These are phyloP conservation scores for Phallus indusiatus DNA, from an alignment of 768 basidiomycete species.

Conservation along the genomic window DNA sequence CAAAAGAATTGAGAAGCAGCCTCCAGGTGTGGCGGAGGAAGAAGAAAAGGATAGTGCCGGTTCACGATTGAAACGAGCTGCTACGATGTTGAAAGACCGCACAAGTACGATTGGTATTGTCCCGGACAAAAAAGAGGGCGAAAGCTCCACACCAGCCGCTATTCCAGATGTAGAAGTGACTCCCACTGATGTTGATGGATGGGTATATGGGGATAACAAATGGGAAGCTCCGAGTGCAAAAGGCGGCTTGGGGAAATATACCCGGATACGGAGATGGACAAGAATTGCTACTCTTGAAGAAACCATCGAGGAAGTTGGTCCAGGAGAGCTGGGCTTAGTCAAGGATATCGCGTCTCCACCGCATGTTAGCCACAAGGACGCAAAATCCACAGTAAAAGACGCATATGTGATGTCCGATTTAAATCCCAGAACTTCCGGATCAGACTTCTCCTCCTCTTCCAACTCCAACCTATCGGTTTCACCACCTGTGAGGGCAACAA, in stretches of 20 bases:
- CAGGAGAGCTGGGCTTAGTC: conserved; percentile 1
- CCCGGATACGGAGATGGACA: conserved; percentile 78
- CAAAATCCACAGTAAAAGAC: background rate
- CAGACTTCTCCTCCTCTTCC: background rate
- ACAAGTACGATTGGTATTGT: conserved; percentile 19
- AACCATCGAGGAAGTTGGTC: conserved; percentile 38
- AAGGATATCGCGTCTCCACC: background rate
- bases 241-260: conserved; percentile 89
- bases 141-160: background rate
- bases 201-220: conserved; percentile 93
- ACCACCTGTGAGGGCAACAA: background rate
- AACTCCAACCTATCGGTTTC: background rate
- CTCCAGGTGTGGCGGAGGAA: conserved; percentile 45
- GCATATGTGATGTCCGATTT: background rate
- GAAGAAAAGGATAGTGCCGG: conserved; percentile 20
- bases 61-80: conserved; percentile 44
- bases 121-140: conserved; percentile 16
- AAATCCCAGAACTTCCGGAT: background rate
- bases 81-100: conserved; percentile 35
- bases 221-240: conserved; percentile 74
- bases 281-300: conserved; percentile 74
- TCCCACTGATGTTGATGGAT: conserved; percentile 75
- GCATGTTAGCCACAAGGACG: background rate
- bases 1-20: conserved; percentile 49
- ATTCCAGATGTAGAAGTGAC: conserved; percentile 8